Percentiles rank a stretch among this genome's conserved stretches.
Evolutionary conservation across 2,329 filamentous ascomycete species (phyloP).

Genomic region (Colletotrichum cordylinicola): DNA sequence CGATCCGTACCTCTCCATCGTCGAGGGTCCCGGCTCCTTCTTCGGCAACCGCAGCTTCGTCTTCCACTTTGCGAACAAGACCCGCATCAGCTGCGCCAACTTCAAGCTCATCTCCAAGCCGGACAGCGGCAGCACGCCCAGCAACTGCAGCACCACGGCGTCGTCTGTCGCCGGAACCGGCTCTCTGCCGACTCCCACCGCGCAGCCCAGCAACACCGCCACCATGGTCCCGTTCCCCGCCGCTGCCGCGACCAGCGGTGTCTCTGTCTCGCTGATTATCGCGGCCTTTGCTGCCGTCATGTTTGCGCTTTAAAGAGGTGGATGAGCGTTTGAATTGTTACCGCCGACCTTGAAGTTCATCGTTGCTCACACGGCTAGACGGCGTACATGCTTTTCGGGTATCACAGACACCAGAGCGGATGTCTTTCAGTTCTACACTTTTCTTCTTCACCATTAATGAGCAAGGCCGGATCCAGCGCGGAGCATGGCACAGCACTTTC

Average conservation of each 20-base stretch:
- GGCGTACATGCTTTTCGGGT: background rate
- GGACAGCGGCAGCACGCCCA: background rate
- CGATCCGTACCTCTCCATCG: slow-evolving; percentile 64
- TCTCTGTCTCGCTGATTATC: slow-evolving; percentile 3
- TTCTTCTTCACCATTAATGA: background rate
- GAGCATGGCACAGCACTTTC: background rate
- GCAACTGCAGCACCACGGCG: slow-evolving; percentile 15
- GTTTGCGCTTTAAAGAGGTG: slow-evolving; percentile 24
- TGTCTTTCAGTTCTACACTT: background rate
- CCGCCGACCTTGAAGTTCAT: background rate
- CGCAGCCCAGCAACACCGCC: background rate
- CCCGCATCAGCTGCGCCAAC: slow-evolving; percentile 69
- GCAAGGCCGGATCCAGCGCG: background rate
- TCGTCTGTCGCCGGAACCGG: background rate
- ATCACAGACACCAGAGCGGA: background rate
- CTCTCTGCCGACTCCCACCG: background rate
- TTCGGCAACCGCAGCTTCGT: slow-evolving; percentile 71
- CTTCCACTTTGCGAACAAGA: slow-evolving; percentile 68
- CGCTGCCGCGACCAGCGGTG: slow-evolving; percentile 17
- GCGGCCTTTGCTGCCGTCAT: slow-evolving; percentile 26
- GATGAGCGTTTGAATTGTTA: background rate
- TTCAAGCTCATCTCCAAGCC: slow-evolving; percentile 44
- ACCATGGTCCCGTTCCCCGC: slow-evolving; percentile 5
- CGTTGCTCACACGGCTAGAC: background rate
- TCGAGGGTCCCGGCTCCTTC: slow-evolving; percentile 57